phyloP scores from a whole-genome alignment of 495 filamentous ascomycete species.

The Penicillium cataractarum region DNA sequence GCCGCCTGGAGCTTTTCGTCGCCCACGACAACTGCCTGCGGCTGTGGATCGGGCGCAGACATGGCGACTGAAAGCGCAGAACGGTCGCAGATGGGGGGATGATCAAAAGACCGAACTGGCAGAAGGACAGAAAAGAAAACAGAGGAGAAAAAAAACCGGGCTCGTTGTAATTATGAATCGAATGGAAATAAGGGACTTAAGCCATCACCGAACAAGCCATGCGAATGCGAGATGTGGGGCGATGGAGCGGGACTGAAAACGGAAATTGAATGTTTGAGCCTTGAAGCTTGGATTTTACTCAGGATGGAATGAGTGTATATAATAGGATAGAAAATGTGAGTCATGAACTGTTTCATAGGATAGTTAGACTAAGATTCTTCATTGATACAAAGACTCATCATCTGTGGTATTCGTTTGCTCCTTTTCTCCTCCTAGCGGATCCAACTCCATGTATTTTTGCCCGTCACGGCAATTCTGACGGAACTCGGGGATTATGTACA shows the following conservation, averaged over 20 bases:
- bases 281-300: too few relatives aligned
- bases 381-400: too few relatives aligned
- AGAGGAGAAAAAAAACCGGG: background rate
- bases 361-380: too few relatives aligned
- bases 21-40: conserved; percentile 21
- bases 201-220: background rate
- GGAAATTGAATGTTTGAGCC: background rate
- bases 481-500: too few relatives aligned
- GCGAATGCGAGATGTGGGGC: conserved; percentile 12
- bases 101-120: background rate
- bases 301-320: too few relatives aligned
- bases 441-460: background rate
- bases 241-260: conserved; percentile 12
- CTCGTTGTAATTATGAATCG: conserved; percentile 1
- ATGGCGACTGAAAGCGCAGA: conserved; percentile 10
- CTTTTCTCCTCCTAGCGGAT: background rate
- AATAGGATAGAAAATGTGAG: too few relatives aligned
- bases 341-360: too few relatives aligned
- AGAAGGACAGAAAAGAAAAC: background rate
- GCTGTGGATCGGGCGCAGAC: conserved; percentile 24
- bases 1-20: conserved; percentile 22
- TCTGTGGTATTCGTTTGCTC: background rate
- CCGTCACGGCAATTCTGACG: background rate
- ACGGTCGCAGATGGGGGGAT: background rate
- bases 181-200: conserved; percentile 12